phyloP scores from a whole-genome alignment of 2,329 filamentous ascomycete genomes.

The Aureobasidium sp. region DNA sequence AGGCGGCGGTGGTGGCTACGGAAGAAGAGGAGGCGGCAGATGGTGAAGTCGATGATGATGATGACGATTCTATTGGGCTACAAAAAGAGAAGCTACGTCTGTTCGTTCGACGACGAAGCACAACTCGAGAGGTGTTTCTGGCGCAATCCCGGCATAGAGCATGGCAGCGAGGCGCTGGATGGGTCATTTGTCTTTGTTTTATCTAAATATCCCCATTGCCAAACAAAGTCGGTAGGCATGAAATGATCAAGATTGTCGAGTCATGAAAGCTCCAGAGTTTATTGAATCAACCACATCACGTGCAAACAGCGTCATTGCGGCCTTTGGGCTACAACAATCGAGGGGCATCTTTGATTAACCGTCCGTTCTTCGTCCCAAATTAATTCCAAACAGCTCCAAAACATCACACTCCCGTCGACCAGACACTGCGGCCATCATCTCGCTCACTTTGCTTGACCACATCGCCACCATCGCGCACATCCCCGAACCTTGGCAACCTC shows the following conservation, averaged over 20 bases:
- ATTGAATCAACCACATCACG: neutral
- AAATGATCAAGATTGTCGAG: neutral
- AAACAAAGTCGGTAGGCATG: no score
- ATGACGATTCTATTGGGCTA: conserved; percentile 11
- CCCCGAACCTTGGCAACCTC: neutral
- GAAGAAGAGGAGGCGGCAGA: conserved; percentile 21
- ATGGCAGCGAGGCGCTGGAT: conserved; percentile 16
- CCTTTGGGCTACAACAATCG: neutral
- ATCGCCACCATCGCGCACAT: neutral
- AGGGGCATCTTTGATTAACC: conserved; percentile 12
- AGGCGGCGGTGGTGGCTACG: conserved; percentile 30
- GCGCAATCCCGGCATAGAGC: conserved; percentile 11
- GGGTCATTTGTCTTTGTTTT: conserved; percentile 9
- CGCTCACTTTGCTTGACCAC: neutral
- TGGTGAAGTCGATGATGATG: conserved; percentile 16
- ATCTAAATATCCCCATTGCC: neutral
- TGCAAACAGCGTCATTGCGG: conserved; percentile 1
- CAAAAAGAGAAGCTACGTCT: neutral
- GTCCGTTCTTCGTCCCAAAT: neutral
- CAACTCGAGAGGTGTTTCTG: conserved; percentile 11
- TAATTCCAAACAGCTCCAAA: neutral
- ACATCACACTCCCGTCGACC: neutral
- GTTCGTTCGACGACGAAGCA: neutral
- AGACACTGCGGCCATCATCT: neutral
- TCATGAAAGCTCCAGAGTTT: neutral